Base-by-base conservation (phyloP, 345 rosid species). In the Erysimum cheiranthoides region DNA sequence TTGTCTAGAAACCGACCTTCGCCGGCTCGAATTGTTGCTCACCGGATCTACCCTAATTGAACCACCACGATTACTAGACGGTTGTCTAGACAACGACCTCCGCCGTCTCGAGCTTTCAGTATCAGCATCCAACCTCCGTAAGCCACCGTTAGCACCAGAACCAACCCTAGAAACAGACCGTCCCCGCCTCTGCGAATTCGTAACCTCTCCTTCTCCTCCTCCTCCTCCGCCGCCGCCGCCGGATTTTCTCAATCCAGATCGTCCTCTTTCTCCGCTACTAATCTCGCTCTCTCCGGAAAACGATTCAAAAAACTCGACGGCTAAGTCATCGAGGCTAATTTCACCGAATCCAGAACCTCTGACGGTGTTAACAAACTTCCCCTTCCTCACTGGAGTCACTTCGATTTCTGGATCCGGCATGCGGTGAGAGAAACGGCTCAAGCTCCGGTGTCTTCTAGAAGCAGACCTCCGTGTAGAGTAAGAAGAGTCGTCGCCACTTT, bases 311-410 rank as follows among this genome's bases (percentile, higher is more conserved):
- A 92, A 80, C 84, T 86, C 86, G 3, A 84, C 62, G 34, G 92
- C 88, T 62, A 95, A 91, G 79, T 90, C 96, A 54, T 95, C 96
- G 64, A 95, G 93, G 78, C 90, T 90, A 45, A 88, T 83, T 80
- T 95, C 99, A 16, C 86, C 85, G 67, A 90, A 86, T 11, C 85
- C 90, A 40, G 97, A 87, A n/a, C 97, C 99, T 70, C 99, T 84
- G 0, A 82, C 69, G 47, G 85, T 92, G 78, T 87, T 95, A 6
- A 95, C 99, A 70, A 95, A 92, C 88, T 80, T 86, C 8, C 90
- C 91, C 38, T 80, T 84, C 5, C 81, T 74, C 73, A 68, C 62
- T 1, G 96, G 90, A 60, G 81, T 80, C 21, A 78, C 66, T 35
- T 87, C 90, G 9, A 73, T 79, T 12, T 82, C 84, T 10, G 75